Evolutionary conservation across 2,329 filamentous ascomycete species (phyloP).

Genomic region (Fusarium sp.): DNA sequence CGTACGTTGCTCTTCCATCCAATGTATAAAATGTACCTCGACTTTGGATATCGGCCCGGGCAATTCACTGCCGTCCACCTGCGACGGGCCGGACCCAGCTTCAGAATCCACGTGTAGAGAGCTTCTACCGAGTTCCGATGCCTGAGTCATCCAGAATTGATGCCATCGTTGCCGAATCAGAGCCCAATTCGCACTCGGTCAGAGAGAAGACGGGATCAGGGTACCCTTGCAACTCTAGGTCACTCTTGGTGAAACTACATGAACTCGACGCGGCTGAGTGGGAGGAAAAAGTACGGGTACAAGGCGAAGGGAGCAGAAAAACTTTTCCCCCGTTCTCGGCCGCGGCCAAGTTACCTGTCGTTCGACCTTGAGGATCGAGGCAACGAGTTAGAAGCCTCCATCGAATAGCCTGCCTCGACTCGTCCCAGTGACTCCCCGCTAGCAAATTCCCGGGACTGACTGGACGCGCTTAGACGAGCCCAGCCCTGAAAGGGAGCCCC

Average conservation of each 20-base stretch:
- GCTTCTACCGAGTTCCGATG: conserved; percentile 41
- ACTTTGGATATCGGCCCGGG: conserved; percentile 16
- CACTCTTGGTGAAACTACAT: conserved; percentile 18
- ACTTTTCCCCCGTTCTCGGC: conserved; percentile 39
- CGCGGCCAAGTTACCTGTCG: conserved; percentile 11
- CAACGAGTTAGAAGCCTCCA: conserved; percentile 18
- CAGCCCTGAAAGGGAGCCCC: conserved; percentile 33
- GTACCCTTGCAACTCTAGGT: conserved; percentile 34
- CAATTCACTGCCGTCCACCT: conserved; percentile 21
- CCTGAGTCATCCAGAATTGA: conserved; percentile 37
- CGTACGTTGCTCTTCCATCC: background rate
- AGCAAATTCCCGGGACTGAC: conserved; percentile 12
- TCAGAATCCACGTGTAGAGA: conserved; percentile 30
- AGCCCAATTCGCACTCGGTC: conserved; percentile 3
- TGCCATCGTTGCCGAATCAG: conserved; percentile 33
- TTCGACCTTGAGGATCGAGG: conserved; percentile 14
- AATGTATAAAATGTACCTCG: conserved; percentile 6
- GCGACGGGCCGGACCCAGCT: conserved; percentile 44
- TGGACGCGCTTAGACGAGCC: conserved; percentile 11
- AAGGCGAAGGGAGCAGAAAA: conserved; percentile 18
- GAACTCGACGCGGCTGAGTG: conserved; percentile 15
- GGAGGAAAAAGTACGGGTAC: conserved; percentile 2
- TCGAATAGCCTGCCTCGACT: conserved; percentile 22
- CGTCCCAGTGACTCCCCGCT: conserved; percentile 23
- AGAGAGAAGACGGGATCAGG: conserved; percentile 15